A percentile compares a stretch with the other conserved stretches of the same genome.
These are phyloP conservation scores for Dothiorella sarmentorum DNA, from an alignment of 2,329 filamentous ascomycete genomes.

Conservation along the genomic window DNA sequence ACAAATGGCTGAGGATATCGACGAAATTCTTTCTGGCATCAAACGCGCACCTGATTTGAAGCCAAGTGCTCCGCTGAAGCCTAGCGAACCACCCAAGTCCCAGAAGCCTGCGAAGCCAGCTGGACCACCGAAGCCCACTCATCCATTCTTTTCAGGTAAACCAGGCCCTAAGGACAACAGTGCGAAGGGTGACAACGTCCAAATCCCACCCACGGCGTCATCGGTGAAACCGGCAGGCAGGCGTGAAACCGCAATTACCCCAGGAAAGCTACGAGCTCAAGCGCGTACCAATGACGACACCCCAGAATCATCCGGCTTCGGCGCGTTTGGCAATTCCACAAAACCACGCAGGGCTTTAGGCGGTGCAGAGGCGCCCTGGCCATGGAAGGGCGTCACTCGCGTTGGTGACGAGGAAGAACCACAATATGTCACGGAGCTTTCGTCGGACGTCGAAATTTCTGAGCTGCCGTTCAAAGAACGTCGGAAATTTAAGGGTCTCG, in stretches of 20 bases:
- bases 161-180: constrained; percentile 27
- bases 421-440: not conserved
- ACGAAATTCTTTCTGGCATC: constrained; percentile 55
- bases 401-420: constrained; percentile 51
- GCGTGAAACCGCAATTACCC: constrained; percentile 41
- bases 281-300: constrained; percentile 20
- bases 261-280: constrained; percentile 44
- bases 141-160: constrained; percentile 69
- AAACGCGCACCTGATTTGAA: constrained; percentile 28
- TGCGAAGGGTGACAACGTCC: not conserved
- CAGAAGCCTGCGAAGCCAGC: constrained; percentile 29
- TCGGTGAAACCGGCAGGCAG: constrained; percentile 29
- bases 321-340: constrained; percentile 20
- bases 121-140: constrained; percentile 48
- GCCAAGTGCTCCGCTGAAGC: not conserved
- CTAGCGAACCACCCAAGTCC: constrained; percentile 3
- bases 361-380: constrained; percentile 69
- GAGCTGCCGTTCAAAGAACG: not conserved
- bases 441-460: not conserved
- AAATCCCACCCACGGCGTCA: constrained; percentile 16
- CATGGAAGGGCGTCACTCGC: constrained; percentile 61
- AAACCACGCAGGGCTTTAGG: constrained; percentile 52
- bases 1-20: constrained; percentile 58
- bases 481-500: constrained; percentile 41
- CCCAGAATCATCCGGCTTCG: constrained; percentile 26